Conservation (phyloP, 2,329 filamentous ascomycete genomes). For the Pochonia chlamydosporia region DNA sequence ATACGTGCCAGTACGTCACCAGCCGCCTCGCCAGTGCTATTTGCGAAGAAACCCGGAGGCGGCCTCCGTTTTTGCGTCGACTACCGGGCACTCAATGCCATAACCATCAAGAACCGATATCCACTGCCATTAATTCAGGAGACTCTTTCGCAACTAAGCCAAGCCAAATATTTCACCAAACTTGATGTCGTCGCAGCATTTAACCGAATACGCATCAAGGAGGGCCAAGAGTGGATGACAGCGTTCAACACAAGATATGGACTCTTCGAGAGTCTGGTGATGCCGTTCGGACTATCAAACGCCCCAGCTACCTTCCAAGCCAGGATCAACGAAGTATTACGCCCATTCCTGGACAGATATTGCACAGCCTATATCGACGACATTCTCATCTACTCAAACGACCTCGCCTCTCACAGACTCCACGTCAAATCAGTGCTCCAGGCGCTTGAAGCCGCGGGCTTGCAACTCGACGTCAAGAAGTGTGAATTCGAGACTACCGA, state of each 20-base stretch:
- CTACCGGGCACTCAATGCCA: not conserved
- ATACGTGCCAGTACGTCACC: not conserved
- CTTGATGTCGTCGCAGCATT: not conserved
- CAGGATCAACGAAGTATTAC: conserved; percentile 1
- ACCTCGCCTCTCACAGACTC: not conserved
- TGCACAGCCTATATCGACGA: conserved; percentile 7
- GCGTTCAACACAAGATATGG: conserved; percentile 2
- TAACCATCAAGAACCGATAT: not conserved
- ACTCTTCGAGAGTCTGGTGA: conserved; percentile 1
- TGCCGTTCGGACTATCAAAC: not conserved
- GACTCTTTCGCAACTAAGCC: not conserved
- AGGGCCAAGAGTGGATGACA: conserved; percentile 3
- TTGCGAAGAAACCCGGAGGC: not conserved
- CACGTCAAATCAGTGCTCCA: not conserved
- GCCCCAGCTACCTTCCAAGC: not conserved
- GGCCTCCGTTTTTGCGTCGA: not conserved
- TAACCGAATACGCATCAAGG: not conserved
- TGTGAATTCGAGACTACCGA: not conserved
- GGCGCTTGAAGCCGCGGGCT: too few relatives aligned
- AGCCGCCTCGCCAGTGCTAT: not conserved
- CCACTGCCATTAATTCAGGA: not conserved
- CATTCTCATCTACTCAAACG: conserved; percentile 6
- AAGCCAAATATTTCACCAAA: not conserved
- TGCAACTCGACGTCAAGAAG: not conserved
- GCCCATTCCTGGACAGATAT: conserved; percentile 2